Evolutionary conservation across 208 protist species (phyloP).

Genomic region (Strigomonas galati): DNA sequence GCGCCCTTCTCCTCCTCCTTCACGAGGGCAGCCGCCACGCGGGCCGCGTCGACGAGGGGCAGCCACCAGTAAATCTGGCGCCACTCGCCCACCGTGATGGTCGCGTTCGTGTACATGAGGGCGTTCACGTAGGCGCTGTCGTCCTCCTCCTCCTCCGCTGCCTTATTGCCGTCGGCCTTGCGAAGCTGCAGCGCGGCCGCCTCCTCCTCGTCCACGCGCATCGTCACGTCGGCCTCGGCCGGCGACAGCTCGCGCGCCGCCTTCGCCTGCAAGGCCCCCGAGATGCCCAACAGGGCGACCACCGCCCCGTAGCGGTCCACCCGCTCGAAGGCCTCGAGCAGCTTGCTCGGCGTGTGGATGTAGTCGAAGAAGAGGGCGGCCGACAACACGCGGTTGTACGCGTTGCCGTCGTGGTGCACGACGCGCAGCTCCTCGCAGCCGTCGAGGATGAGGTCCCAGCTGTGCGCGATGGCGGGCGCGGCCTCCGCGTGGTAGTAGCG

Average conservation of each 20-base stretch:
- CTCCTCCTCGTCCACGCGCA: conserved; percentile 9
- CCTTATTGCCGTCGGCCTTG: conserved; percentile 3
- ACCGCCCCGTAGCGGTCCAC: conserved; percentile 67
- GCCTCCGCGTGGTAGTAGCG: conserved; percentile 1
- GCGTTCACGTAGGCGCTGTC: neutral
- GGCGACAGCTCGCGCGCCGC: neutral
- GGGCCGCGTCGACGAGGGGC: conserved; percentile 16
- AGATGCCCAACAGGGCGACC: conserved; percentile 62
- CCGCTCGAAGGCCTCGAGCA: conserved; percentile 42
- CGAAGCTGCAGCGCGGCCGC: conserved; percentile 5
- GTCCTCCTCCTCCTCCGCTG: conserved; percentile 10
- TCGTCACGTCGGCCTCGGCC: neutral
- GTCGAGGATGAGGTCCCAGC: conserved; percentile 47
- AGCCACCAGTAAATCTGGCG: conserved; percentile 13
- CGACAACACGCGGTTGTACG: conserved; percentile 43
- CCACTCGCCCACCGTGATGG: neutral
- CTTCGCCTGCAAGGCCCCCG: conserved; percentile 26
- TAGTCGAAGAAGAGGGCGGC: conserved; percentile 51
- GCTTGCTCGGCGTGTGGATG: conserved; percentile 32
- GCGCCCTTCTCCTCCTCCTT: conserved; percentile 9
- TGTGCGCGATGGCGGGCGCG: conserved; percentile 21
- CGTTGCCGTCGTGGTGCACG: conserved; percentile 28
- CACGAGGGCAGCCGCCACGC: neutral
- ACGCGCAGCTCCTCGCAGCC: conserved; percentile 47
- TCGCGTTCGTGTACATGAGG: no score